Conservation (phyloP, 2,329 filamentous ascomycete genomes). For the Didymella arachidicola region DNA sequence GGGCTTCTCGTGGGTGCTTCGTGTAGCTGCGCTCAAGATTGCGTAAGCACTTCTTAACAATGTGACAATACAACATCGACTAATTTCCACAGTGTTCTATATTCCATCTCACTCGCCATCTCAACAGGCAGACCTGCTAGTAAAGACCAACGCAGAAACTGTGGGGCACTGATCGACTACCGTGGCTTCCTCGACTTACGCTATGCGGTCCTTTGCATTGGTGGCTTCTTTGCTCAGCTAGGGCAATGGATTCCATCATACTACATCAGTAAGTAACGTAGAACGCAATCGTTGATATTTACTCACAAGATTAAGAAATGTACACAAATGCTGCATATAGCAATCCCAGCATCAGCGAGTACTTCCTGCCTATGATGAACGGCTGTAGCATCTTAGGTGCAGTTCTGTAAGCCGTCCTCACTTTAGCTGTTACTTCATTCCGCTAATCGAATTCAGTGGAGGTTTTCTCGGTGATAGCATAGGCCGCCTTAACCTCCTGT, state of each 20-base stretch:
- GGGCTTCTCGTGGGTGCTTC: constrained; percentile 68
- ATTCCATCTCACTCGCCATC: constrained; percentile 47
- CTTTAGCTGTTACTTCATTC: neutral
- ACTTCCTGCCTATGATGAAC: constrained; percentile 59
- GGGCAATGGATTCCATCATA: constrained; percentile 44
- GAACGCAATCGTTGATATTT: neutral
- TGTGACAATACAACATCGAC: constrained; percentile 57
- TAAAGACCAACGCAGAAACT: constrained; percentile 30
- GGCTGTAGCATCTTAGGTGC: constrained; percentile 64
- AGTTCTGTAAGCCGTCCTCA: constrained; percentile 52
- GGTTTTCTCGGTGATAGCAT: constrained; percentile 62
- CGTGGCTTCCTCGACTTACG: constrained; percentile 43
- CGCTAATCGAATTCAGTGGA: constrained; percentile 48
- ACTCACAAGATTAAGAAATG: constrained; percentile 57
- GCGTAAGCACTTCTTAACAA: constrained; percentile 42
- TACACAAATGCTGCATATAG: constrained; percentile 64
- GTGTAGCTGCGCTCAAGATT: constrained; percentile 65
- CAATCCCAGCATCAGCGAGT: constrained; percentile 50
- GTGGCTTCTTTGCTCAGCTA: constrained; percentile 40
- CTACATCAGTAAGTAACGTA: constrained; percentile 45
- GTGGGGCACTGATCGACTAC: constrained; percentile 43
- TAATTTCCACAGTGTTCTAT: constrained; percentile 59
- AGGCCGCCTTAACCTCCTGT: constrained; percentile 63
- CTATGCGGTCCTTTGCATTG: constrained; percentile 42
- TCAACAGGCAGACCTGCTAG: constrained; percentile 36